phyloP scores from a whole-genome alignment of 1,284 basidiomycete genomes.

The Xerocomus minutiporus region DNA sequence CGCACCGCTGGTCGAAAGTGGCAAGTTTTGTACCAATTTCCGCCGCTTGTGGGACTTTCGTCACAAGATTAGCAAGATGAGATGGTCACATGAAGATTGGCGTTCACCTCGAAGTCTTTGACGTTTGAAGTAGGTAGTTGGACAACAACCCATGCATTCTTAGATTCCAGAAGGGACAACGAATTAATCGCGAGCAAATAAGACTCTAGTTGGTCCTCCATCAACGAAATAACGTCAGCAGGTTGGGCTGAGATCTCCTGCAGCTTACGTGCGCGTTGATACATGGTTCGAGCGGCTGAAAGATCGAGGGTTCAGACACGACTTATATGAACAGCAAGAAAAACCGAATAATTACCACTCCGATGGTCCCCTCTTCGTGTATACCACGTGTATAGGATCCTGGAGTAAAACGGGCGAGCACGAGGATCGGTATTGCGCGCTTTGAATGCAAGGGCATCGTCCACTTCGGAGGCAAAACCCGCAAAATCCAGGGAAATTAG shows the following conservation, averaged over 20 bases:
- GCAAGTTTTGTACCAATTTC: conserved; percentile 72
- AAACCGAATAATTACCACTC: conserved; percentile 56
- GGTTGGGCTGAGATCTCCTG: conserved; percentile 52
- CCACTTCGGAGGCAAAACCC: conserved; percentile 83
- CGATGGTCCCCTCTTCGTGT: conserved; percentile 82
- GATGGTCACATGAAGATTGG: conserved; percentile 21
- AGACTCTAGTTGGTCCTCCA: conserved; percentile 75
- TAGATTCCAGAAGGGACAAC: conserved; percentile 75
- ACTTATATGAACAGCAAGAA: conserved; percentile 10
- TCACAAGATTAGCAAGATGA: conserved; percentile 22
- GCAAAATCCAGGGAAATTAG: conserved; percentile 85
- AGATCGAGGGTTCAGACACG: conserved; percentile 21
- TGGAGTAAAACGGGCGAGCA: conserved; percentile 81
- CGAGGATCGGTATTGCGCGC: conserved; percentile 92
- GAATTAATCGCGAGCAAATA: conserved; percentile 89
- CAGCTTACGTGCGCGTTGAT: conserved; percentile 83
- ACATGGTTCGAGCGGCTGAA: conserved; percentile 88
- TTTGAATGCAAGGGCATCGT: conserved; percentile 88
- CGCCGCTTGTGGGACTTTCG: conserved; percentile 60
- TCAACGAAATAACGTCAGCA: conserved; percentile 53
- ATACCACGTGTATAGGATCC: conserved; percentile 95
- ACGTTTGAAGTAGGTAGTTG: conserved; percentile 21
- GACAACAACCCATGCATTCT: conserved; percentile 72
- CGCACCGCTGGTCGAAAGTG: conserved; percentile 62
- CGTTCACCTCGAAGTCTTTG: conserved; percentile 27